Percentiles rank a stretch among this genome's conserved stretches.
Conservation (phyloP, 176 grass and related monocot genomes). For the Oryza rufipogon region DNA sequence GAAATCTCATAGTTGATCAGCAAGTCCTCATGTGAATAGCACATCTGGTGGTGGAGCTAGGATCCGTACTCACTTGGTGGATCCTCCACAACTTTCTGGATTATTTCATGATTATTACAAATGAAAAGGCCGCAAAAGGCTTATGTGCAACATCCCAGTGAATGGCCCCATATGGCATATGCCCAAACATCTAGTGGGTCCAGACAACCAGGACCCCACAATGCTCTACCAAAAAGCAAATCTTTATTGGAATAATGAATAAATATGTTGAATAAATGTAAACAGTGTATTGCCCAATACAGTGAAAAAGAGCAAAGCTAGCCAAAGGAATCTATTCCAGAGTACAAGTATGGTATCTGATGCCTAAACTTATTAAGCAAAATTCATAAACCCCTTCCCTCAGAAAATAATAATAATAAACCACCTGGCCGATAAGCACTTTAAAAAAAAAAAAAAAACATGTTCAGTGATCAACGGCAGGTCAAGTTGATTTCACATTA, state of each 20-base stretch:
- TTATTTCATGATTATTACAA: slow-evolving; percentile 17
- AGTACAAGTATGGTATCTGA: not conserved
- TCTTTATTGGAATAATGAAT: not conserved
- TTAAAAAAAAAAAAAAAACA: not conserved
- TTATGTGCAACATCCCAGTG: slow-evolving; percentile 7
- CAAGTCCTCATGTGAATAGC: slow-evolving; percentile 13
- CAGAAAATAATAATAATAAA: not conserved
- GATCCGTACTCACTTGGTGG: not conserved
- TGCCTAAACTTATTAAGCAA: slow-evolving; percentile 7
- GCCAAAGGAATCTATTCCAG: slow-evolving; percentile 4
- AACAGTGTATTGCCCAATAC: not conserved
- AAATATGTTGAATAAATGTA: not conserved
- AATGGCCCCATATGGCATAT: slow-evolving; percentile 5
- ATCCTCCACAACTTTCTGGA: not conserved
- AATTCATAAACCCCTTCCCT: not conserved
- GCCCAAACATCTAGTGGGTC: slow-evolving; percentile 17
- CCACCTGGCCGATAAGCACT: not conserved
- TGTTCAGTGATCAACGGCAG: not conserved
- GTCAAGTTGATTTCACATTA: slow-evolving; percentile 7
- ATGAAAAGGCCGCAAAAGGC: not conserved
- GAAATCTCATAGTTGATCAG: slow-evolving; percentile 9
- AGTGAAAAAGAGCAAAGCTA: not conserved
- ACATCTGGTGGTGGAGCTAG: slow-evolving; percentile 39
- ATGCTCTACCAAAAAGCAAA: not conserved
- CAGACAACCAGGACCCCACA: not conserved